phyloP scores from a whole-genome alignment of 2,329 filamentous ascomycete genomes.

The Leptographium procerum region DNA sequence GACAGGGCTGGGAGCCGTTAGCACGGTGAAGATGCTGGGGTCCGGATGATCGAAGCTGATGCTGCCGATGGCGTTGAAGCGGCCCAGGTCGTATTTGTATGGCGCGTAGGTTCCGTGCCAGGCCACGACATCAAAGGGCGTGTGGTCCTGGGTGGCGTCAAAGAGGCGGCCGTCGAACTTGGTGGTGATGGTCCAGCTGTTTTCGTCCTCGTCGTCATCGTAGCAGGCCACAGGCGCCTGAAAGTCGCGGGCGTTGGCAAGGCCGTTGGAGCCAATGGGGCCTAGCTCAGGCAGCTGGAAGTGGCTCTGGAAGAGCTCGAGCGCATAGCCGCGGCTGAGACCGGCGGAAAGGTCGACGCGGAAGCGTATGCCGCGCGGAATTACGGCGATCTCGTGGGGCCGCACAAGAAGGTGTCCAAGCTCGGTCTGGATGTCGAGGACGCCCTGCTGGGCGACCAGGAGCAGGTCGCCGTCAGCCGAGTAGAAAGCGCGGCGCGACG shows the following conservation, averaged over 20 bases:
- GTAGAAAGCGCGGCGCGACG: slow-evolving; percentile 61
- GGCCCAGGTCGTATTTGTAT: slow-evolving; percentile 69
- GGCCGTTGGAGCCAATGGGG: slow-evolving; percentile 59
- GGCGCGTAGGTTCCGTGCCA: slow-evolving; percentile 75
- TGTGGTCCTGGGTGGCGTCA: slow-evolving; percentile 49
- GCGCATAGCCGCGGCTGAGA: slow-evolving; percentile 57
- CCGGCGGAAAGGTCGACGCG: slow-evolving; percentile 49
- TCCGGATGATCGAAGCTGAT: slow-evolving; percentile 69
- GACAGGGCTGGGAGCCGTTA: slow-evolving; percentile 37
- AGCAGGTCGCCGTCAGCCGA: slow-evolving; percentile 71
- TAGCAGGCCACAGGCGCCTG: slow-evolving; percentile 57
- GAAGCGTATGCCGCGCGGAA: slow-evolving; percentile 63
- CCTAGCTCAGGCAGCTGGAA: slow-evolving; percentile 61
- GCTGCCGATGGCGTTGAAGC: slow-evolving; percentile 63
- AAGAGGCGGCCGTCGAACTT: slow-evolving; percentile 62
- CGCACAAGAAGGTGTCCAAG: slow-evolving; percentile 60
- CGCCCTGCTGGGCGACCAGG: slow-evolving; percentile 63
- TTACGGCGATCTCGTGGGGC: slow-evolving; percentile 65
- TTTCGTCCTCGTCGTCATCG: slow-evolving; percentile 33
- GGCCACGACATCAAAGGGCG: slow-evolving; percentile 65
- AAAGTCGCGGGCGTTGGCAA: slow-evolving; percentile 66
- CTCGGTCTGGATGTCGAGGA: slow-evolving; percentile 66
- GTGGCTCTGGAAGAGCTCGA: slow-evolving; percentile 62
- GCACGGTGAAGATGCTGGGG: slow-evolving; percentile 63
- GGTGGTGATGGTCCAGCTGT: slow-evolving; percentile 37